Evolutionary conservation across 805 yeast species (phyloP).

Genomic region (Lachancea thermotolerans): DNA sequence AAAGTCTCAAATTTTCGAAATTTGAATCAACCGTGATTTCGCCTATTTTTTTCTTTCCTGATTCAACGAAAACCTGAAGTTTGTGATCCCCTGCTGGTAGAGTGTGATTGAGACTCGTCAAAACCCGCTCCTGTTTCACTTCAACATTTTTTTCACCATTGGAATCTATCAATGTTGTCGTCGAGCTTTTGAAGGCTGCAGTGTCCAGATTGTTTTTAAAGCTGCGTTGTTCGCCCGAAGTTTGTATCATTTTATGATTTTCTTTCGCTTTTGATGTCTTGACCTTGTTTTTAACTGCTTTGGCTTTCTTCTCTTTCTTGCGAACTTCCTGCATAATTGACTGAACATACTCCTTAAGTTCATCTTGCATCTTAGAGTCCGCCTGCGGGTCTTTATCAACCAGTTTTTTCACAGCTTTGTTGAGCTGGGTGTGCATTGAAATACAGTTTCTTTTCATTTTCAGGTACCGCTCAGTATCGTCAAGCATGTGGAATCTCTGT

Average conservation of each 20-base stretch:
- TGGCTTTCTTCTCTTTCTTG: constrained; percentile 6
- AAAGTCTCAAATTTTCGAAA: constrained; percentile 11
- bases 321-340: neutral
- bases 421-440: constrained; percentile 18
- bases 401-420: constrained; percentile 15
- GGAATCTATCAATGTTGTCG: too few species aligned
- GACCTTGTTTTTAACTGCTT: neutral
- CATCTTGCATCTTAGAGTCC: constrained; percentile 10
- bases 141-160: neutral
- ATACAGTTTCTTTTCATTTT: constrained; percentile 19
- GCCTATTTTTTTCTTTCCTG: constrained; percentile 1
- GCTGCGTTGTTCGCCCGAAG: neutral
- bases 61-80: neutral
- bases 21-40: constrained; percentile 12
- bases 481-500: constrained; percentile 37
- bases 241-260: neutral
- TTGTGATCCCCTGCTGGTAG: neutral
- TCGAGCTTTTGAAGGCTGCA: too few species aligned
- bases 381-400: constrained; percentile 10
- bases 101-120: neutral
- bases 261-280: neutral
- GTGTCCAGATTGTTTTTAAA: too few species aligned
- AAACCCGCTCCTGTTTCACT: neutral
- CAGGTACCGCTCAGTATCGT: constrained; percentile 12
- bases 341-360: constrained; percentile 14